Evolutionary conservation across 768 basidiomycete genomes (phyloP).

Genomic region (Vishniacozyma victoriae): DNA sequence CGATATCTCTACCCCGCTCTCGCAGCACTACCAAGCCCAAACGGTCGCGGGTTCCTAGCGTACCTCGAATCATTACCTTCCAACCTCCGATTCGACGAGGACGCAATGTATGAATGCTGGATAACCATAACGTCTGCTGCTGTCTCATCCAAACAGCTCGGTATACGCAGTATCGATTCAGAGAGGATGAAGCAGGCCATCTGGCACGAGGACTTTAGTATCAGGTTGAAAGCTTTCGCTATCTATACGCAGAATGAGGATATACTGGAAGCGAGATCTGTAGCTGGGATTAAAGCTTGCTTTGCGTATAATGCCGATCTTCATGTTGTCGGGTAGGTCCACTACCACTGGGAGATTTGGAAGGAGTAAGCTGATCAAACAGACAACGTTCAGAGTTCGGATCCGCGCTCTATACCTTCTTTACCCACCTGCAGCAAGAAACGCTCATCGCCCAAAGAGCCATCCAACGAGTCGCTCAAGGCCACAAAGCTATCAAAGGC

Average conservation of each 20-base stretch:
- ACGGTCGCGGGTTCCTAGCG: neutral
- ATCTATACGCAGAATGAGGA: constrained; percentile 11
- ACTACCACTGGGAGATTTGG: neutral
- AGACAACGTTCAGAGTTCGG: constrained; percentile 26
- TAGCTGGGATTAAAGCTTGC: constrained; percentile 19
- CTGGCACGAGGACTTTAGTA: constrained; percentile 19
- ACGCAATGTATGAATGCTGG: constrained; percentile 14
- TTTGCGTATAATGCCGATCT: constrained; percentile 17
- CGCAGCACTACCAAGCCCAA: neutral
- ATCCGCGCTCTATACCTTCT: constrained; percentile 21
- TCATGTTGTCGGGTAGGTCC: constrained; percentile 21
- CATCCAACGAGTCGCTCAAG: constrained; percentile 1
- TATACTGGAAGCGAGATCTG: neutral
- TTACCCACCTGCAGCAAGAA: constrained; percentile 12
- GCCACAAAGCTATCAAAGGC: neutral
- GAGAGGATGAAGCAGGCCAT: constrained; percentile 16
- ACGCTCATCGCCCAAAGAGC: constrained; percentile 3
- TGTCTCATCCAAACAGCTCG: constrained; percentile 12
- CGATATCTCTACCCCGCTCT: constrained; percentile 35
- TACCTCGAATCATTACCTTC: neutral
- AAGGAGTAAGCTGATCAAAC: neutral
- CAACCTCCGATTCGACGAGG: neutral
- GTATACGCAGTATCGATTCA: constrained; percentile 15
- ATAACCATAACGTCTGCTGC: constrained; percentile 29
- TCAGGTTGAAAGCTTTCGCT: constrained; percentile 27